These are phyloP conservation scores for Phytophthora sansomeana DNA, from an alignment of 352 stramenopile species.

Conservation along the genomic window DNA sequence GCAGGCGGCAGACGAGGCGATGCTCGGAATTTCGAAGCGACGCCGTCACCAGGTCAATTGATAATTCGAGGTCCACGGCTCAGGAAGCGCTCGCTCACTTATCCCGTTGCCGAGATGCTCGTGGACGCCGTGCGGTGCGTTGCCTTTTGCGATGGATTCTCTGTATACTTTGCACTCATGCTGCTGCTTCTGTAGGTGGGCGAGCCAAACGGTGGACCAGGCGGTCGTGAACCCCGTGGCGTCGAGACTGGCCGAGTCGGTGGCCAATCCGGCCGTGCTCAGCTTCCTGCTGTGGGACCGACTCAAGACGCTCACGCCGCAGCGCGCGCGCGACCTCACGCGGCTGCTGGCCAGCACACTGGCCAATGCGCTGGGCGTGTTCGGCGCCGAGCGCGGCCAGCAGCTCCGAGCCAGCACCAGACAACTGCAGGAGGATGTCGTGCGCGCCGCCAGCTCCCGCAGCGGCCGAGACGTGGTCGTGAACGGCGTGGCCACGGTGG, in stretches of 20 bases:
- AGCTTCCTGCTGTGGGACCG: constrained; percentile 78
- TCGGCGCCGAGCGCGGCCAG: constrained; percentile 58
- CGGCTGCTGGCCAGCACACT: constrained; percentile 67
- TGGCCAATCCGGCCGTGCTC: constrained; percentile 78
- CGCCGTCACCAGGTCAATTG: constrained; percentile 27
- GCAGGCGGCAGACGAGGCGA: constrained; percentile 16
- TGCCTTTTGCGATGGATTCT: neutral
- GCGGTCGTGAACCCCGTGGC: constrained; percentile 68
- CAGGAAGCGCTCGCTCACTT: neutral
- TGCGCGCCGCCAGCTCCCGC: constrained; percentile 55
- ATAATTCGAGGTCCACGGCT: neutral
- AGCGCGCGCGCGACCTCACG: constrained; percentile 75
- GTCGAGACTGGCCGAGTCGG: constrained; percentile 61
- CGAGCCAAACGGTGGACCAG: constrained; percentile 60
- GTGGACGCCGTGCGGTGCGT: constrained; percentile 57
- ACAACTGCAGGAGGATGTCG: constrained; percentile 60
- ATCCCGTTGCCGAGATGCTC: constrained; percentile 39
- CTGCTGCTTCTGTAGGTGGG: constrained; percentile 40
- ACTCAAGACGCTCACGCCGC: constrained; percentile 77
- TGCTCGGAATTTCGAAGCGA: constrained; percentile 16
- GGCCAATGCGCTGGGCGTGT: constrained; percentile 60
- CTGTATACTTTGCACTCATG: neutral
- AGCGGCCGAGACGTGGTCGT: constrained; percentile 69
- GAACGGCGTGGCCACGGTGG: constrained; percentile 66
- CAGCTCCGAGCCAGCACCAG: constrained; percentile 46